A percentile compares a stretch with the other conserved stretches of the same genome.
Conservation (phyloP, 2,329 filamentous ascomycete species). For the Aaosphaeria pasadenensis region DNA sequence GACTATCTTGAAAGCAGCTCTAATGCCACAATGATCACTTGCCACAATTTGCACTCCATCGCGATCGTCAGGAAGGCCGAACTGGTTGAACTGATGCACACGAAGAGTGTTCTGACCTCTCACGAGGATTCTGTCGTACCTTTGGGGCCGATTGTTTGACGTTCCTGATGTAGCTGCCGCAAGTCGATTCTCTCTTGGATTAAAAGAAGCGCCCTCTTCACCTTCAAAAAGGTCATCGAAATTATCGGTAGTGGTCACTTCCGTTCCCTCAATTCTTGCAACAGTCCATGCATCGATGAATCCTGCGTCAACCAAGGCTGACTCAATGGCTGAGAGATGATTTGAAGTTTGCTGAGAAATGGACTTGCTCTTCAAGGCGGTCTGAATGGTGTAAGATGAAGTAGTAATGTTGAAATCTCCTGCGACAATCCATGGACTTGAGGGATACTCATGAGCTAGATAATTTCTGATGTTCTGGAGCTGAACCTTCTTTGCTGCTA, state of each 20-base stretch:
- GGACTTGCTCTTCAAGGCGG: conserved; percentile 50
- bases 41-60: conserved; percentile 16
- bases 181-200: conserved; percentile 56
- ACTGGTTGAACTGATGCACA: conserved; percentile 54
- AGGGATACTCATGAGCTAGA: conserved; percentile 41
- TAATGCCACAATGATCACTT: conserved; percentile 57
- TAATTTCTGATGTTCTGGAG: conserved; percentile 50
- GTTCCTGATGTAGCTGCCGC: conserved; percentile 54
- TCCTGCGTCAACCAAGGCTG: conserved; percentile 43
- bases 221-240: conserved; percentile 49
- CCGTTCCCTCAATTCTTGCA: conserved; percentile 44
- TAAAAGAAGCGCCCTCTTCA: conserved; percentile 64
- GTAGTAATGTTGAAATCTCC: conserved; percentile 66
- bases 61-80: conserved; percentile 46
- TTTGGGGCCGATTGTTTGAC: conserved; percentile 59
- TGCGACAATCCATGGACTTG: conserved; percentile 55
- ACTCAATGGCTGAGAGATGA: conserved; percentile 48
- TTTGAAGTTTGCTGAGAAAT: conserved; percentile 51
- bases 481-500: conserved; percentile 57
- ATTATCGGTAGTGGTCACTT: conserved; percentile 29
- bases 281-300: conserved; percentile 55
- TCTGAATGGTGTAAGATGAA: conserved; percentile 55
- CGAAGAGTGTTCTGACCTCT: conserved; percentile 41
- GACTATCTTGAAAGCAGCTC: conserved; percentile 32
- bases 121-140: conserved; percentile 63